Base-by-base conservation (phyloP, 2,329 filamentous ascomycete species). In the Aureobasidium namibiae region DNA sequence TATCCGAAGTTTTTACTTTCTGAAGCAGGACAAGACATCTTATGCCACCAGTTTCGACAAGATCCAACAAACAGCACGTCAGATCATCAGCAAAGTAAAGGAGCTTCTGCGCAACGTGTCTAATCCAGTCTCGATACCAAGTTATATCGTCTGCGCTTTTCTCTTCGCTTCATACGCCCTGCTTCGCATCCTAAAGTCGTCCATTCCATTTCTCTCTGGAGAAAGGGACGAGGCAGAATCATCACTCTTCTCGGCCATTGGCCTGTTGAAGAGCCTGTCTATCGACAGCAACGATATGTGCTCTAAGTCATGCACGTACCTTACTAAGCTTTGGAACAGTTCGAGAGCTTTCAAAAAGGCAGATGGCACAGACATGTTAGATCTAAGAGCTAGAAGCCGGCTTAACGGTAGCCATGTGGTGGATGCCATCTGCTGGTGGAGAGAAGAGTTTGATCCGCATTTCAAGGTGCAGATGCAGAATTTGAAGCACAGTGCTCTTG, bases 1-100 rank as follows among this genome's bases (percentile, higher is more conserved):
- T 26, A 24, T 54, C 26, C 24, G 50, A 31, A 54, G 50, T n/a
- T 34, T 54, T n/a, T 42, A 54, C 50, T 54, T 54, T 11, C 14
- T 54, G 26, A 54, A 44, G 10, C 49, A 52, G n/a, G 38, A 54
- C n/a, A 31, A 42, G 11, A 33, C 38, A 14, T 42, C 50, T 16
- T 33, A 42, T 14, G 24, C 38, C 8, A 10, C 33, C 7, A 44
- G 24, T n/a, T 54, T 54, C 38, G 38, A 54, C 26, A 42, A 42
- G 26, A 33, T 54, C 6, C 50, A 54, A 10, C 38, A 44, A 16
- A 23, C 21, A 6, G 23, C 31, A 2, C 38, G 38, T 4, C 38
- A 44, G 13, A 5, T 44, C 26, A 23, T 54, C 5, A 11, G 9
- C 7, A 24, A 23, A n/a, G 38, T 54, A 9, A 24, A 42, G 7